phyloP scores from a whole-genome alignment of 2,329 filamentous ascomycete genomes.

The Alternaria panax region DNA sequence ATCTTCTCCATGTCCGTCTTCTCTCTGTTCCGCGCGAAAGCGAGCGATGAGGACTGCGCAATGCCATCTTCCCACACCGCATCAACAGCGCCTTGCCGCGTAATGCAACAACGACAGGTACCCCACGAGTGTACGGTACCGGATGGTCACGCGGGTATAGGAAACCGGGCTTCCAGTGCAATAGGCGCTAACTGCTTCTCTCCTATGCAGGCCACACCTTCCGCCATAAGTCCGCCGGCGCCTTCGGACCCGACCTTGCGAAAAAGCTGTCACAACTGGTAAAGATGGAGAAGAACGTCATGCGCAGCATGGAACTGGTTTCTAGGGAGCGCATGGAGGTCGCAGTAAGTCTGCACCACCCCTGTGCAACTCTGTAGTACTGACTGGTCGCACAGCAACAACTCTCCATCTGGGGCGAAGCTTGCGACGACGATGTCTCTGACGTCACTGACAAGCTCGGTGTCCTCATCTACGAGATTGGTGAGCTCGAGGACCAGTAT shows the following conservation, averaged over 20 bases:
- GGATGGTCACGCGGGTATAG: not conserved
- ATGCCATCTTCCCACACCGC: not conserved
- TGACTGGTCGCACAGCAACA: conserved; percentile 73
- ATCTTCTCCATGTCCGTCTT: not conserved
- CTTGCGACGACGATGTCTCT: conserved; percentile 94
- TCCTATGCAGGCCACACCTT: conserved; percentile 68
- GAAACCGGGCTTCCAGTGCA: not conserved
- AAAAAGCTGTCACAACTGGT: conserved; percentile 98
- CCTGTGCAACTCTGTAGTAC: conserved; percentile 14
- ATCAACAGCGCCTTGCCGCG: not conserved
- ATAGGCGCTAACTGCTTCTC: conserved; percentile 14
- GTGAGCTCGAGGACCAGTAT: conserved; percentile 96
- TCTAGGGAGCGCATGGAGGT: conserved; percentile 98
- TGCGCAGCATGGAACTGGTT: conserved; percentile 96
- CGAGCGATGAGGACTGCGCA: not conserved
- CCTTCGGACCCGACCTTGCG: conserved; percentile 85
- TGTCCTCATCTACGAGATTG: conserved; percentile 97
- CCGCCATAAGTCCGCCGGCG: conserved; percentile 76
- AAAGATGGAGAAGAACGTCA: conserved; percentile 99
- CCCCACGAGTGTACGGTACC: not conserved
- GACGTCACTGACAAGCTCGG: conserved; percentile 99
- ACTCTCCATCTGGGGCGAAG: conserved; percentile 97
- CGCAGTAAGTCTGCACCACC: conserved; percentile 71
- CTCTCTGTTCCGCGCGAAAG: not conserved
- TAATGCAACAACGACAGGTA: not conserved